Evolutionary conservation across 345 rosid genomes (phyloP), one percentile per base, ranked within the genome.

Genomic region (Eucalyptus polybractea): DNA sequence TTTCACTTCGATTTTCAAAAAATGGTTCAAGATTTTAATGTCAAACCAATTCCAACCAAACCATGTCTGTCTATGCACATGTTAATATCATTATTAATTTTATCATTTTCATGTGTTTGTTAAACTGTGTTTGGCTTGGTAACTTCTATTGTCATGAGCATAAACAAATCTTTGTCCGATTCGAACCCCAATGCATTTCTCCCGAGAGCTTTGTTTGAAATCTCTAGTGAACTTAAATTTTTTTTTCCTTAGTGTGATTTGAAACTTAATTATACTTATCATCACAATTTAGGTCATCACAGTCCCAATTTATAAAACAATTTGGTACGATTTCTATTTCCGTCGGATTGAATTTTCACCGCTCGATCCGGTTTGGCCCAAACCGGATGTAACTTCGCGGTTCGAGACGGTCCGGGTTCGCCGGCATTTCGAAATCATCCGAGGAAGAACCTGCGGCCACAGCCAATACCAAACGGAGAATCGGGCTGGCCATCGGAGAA

Each of bases 341-440:
- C 0, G 2, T 11, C 1, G 5, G 42, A 37, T 40, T 0, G 15
- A 76, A 76, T 21, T 37, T 37, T 40, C 0, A 40, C 8, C 0
- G 47, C 0, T 11, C 1, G 29, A 76, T 76, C 13, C 15, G 83
- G 0, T 76, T 76, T 42, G 44, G 44, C 60, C 12, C 10, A 56
- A 56, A 12, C 27, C 27, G 12, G 60, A 22, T 8, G 27, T 58
- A 25, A 0, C 0, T 56, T 56, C 62, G 0, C 25, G 45, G 81
- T 72, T 0, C 7, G 83, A 11, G 45, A 37, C 25, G 15, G 45
- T 72, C 83, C 25, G 83, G 83, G 45, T 19, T 10, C 83, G 1
- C 83, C 22, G 8, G 83, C 44, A 72, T 6, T 37, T 72, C 24
- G 45, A 37, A 42, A 40, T 40, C 85, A 76, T 76, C 47, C 85